phyloP scores from a whole-genome alignment of 2,329 filamentous ascomycete species.

The Ascochyta fabae region DNA sequence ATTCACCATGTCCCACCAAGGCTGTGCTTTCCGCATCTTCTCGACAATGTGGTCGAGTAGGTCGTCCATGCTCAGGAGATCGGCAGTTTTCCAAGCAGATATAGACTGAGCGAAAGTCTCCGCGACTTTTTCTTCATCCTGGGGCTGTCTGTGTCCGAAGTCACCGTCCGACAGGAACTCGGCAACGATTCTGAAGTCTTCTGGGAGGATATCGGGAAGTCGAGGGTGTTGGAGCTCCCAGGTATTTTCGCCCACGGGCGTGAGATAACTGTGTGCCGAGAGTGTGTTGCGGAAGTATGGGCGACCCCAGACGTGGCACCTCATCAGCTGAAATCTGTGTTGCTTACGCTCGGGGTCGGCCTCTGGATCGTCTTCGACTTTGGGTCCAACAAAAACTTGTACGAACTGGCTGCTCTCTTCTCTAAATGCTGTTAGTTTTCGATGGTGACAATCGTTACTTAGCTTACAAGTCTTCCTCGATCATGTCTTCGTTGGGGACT shows the following conservation, averaged over 20 bases:
- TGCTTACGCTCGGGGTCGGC: conserved; percentile 21
- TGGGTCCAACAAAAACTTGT: conserved; percentile 18
- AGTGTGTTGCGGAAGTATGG: conserved; percentile 23
- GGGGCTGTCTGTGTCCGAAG: conserved; percentile 26
- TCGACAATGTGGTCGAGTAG: conserved; percentile 33
- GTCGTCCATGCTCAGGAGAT: conserved; percentile 33
- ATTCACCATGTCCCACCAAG: conserved; percentile 14
- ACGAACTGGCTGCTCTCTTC: conserved; percentile 29
- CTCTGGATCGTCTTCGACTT: background rate
- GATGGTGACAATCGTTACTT: background rate
- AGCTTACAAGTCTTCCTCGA: conserved; percentile 32
- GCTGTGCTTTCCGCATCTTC: conserved; percentile 24
- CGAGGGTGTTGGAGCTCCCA: conserved; percentile 27
- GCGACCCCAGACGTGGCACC: conserved; percentile 20
- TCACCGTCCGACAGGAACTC: conserved; percentile 32
- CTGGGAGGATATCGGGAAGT: conserved; percentile 22
- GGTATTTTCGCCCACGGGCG: conserved; percentile 17
- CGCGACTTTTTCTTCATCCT: conserved; percentile 19
- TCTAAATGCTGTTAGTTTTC: conserved; percentile 1
- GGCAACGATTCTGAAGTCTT: conserved; percentile 32
- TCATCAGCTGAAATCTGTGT: conserved; percentile 14
- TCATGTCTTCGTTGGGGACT: conserved; percentile 12
- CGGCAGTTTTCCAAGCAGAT: conserved; percentile 30
- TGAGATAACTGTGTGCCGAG: conserved; percentile 18
- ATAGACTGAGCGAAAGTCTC: conserved; percentile 28